Base-by-base conservation (phyloP, 306 rosid species). In the Dryas octopetala region DNA sequence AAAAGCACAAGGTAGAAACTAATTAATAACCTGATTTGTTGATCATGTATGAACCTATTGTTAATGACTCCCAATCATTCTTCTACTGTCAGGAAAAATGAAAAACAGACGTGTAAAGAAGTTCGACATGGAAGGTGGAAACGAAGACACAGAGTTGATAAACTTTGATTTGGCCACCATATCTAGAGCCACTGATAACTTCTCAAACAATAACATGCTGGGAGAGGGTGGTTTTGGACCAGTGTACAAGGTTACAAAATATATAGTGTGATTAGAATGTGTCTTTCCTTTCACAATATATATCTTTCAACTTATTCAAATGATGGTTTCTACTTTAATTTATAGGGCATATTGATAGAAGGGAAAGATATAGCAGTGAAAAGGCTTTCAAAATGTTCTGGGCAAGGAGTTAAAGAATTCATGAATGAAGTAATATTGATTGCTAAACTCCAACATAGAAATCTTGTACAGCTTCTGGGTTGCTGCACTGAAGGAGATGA, bases 391-490 rank as follows among this genome's bases (percentile, higher is more conserved):
- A 71, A n/a, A 11, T 47, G 81, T 12, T 80, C 89, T 2, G 84
- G 86, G 57, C 95, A 89, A 80, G 90, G 90, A 26, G 50, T 76
- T 1, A 59, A 80, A 1, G 91, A 89, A 49, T 89, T 87, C 85
- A 78, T 80, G 78, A 87, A 87, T 49, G 90, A 89, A 87, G 89
- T 87, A 1, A 40, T 19, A 72, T 70, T 83, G 41, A 85, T 89
- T 15, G 83, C 87, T 4, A 85, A 89, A 43, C 95, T 89, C 74
- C 91, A 89, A 47, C 93, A 89, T 45, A 71, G 89, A 57, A 87
- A 89, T 75, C 87, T 89, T 1, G 93, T 89, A 13, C 85, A 75
- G 38, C 85, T 89, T 68, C 74, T 85, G 55, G 93, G 91, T 1
- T 89, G 84, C 49, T 86, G 91, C 83, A 76, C 85, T 71, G 78